phyloP scores from a whole-genome alignment of 2,329 filamentous ascomycete genomes.

The Trichoderma asperellum region DNA sequence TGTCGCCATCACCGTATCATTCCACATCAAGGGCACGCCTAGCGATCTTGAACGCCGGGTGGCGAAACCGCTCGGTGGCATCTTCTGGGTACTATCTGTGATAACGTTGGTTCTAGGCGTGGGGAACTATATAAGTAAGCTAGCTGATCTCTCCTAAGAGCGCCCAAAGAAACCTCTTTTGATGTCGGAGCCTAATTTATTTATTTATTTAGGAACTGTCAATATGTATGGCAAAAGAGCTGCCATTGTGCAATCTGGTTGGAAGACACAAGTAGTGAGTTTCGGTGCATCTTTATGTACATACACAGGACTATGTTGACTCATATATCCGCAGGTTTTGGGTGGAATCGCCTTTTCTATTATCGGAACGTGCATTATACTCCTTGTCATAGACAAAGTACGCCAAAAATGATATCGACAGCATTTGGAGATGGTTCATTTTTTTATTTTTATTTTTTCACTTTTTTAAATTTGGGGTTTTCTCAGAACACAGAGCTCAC shows the following conservation, averaged over 20 bases:
- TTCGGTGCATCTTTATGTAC: not conserved
- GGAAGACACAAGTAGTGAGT: constrained; percentile 82
- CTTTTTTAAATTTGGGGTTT: not conserved
- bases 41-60: constrained; percentile 72
- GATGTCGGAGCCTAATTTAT: not conserved
- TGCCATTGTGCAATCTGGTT: constrained; percentile 89
- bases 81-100: constrained; percentile 85
- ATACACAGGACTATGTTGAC: not conserved
- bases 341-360: constrained; percentile 65
- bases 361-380: constrained; percentile 65
- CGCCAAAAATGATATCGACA: constrained; percentile 10
- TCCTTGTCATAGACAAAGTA: constrained; percentile 57
- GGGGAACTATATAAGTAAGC: constrained; percentile 80
- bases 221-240: constrained; percentile 77
- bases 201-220: constrained; percentile 58
- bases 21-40: constrained; percentile 80
- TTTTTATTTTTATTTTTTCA: not conserved
- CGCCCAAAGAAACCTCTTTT: not conserved
- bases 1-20: constrained; percentile 88
- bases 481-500: not conserved
- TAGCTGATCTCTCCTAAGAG: not conserved
- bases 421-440: not conserved
- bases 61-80: constrained; percentile 78
- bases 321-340: constrained; percentile 55
- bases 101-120: constrained; percentile 77